Conservation (phyloP, 1,284 basidiomycete genomes). For the Crucibulum cyathiforme region DNA sequence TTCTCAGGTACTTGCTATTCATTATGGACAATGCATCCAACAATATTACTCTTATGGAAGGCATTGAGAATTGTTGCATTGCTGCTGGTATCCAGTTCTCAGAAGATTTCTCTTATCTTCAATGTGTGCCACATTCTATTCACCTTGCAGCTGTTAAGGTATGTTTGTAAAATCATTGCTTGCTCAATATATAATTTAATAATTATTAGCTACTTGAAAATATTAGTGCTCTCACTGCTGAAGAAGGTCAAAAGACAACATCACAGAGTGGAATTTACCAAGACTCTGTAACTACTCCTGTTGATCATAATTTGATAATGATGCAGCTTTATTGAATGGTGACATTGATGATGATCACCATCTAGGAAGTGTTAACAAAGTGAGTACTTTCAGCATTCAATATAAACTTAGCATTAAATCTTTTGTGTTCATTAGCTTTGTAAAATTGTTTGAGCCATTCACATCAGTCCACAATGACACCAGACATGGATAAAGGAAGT, state of each 20-base stretch:
- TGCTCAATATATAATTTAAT: not conserved
- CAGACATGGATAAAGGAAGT: not conserved
- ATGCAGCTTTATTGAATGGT: not conserved
- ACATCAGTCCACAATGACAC: not conserved
- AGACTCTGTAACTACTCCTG: not conserved
- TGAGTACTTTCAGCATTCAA: not conserved
- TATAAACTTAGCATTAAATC: not conserved
- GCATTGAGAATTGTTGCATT: slow-evolving; percentile 1
- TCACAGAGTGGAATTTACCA: not conserved
- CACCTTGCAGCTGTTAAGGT: slow-evolving; percentile 5
- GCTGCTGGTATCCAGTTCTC: slow-evolving; percentile 1
- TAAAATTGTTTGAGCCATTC: not conserved
- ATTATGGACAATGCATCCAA: slow-evolving; percentile 24
- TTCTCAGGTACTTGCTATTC: slow-evolving; percentile 14
- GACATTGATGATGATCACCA: not conserved
- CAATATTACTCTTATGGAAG: slow-evolving; percentile 16
- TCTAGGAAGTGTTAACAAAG: not conserved
- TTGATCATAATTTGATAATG: not conserved
- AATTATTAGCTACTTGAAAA: not conserved
- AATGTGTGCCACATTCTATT: slow-evolving; percentile 11
- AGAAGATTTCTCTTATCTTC: not conserved
- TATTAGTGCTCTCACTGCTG: no score
- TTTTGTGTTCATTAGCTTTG: not conserved
- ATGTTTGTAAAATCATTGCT: not conserved
- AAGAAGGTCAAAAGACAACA: not conserved